Evolutionary conservation across 2,329 filamentous ascomycete species (phyloP), one percentile per base, ranked within the genome.

Genomic region (Apiospora hydei): DNA sequence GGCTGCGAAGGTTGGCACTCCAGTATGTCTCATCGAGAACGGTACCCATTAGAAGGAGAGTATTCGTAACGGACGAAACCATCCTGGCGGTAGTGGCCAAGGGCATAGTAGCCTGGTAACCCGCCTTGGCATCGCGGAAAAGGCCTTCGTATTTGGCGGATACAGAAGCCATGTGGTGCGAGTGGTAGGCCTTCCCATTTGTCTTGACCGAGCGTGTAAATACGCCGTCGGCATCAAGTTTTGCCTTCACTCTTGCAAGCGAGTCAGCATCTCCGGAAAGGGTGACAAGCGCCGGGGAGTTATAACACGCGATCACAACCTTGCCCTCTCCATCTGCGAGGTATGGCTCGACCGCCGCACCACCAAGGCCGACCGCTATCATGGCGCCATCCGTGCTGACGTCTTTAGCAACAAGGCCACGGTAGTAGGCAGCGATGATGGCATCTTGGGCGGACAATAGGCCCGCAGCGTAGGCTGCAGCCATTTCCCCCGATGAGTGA

Each of bases 161-260:
- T 1, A 83, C 82, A 44, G 86, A 84, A 0, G 81, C 83, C 14
- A 79, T 82, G 0, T 82, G 84, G 18, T 83, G 85, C 0, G 81
- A 80, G 38, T 81, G 79, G 2, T 82, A 81, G 0, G 87, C 82
- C 24, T 79, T 78, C 1, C 78, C 81, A 18, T 16, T 7, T 66
- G 87, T 87, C 14, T 83, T 80, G 69, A 81, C 78, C 1, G 83
- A 82, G 3, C 86, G 84, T 0, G 85, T 86, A 57, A 87, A 87
- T 70, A 86, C 85, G 14, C 85, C 81, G 24, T 81, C 78, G 5
- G 83, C 82, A 49, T 83, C 83, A 68, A 84, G 76, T 3, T 82
- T 75, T 38, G 82, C 78, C 74, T 81, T 83, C 3, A 88, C 76
- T 0, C 78, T 77, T 74, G 82, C 80, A 26, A 84, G 69, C 0